Conservation (phyloP, 441 rosid species). For the Syzygium malaccense region DNA sequence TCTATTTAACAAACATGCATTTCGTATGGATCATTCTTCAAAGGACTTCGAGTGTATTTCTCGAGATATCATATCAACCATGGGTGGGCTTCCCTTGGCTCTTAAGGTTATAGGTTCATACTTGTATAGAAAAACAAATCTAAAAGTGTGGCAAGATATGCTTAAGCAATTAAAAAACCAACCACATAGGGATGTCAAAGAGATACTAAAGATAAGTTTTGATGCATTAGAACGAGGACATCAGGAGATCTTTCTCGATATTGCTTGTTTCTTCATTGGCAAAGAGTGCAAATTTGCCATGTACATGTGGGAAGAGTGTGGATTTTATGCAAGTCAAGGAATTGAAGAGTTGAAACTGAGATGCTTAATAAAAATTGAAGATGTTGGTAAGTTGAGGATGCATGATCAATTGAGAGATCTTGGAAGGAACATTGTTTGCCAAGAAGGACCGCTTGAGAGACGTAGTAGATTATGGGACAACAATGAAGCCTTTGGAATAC, state of each 20-base stretch:
- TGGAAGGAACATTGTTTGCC: background rate
- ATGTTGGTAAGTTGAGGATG: background rate
- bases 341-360: background rate
- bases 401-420: background rate
- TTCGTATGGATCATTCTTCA: background rate
- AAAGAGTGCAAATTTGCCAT: accelerated
- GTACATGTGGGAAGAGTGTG: background rate
- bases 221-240: background rate
- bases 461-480: background rate
- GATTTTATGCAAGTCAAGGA: background rate
- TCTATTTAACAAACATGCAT: background rate
- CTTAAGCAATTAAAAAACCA: background rate
- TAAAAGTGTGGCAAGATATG: background rate
- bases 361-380: background rate
- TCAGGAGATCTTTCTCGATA: background rate
- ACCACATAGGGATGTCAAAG: background rate
- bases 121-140: background rate
- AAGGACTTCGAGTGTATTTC: accelerated
- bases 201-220: background rate
- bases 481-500: accelerated
- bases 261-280: background rate
- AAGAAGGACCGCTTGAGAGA: background rate
- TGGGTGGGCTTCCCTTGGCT: background rate
- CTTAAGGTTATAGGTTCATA: background rate
- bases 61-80: background rate